Evolutionary conservation across 805 yeast genomes (phyloP).

Genomic region (Phaffomyces antillensis): DNA sequence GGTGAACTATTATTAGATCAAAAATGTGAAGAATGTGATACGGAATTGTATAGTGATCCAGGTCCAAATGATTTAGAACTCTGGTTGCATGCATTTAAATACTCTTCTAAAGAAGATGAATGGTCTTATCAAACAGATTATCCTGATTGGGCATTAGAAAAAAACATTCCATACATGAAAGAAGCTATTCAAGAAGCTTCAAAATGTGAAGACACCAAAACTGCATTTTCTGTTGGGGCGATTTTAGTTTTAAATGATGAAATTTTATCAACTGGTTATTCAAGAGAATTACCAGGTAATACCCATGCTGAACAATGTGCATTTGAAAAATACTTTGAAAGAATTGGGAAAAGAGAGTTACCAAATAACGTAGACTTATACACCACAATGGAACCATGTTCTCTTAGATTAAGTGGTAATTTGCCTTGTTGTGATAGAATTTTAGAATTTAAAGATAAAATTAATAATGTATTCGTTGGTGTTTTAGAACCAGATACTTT

Average conservation of each 20-base stretch:
- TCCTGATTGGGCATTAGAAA: slow-evolving; percentile 42
- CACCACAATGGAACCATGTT: slow-evolving; percentile 98
- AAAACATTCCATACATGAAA: slow-evolving; percentile 58
- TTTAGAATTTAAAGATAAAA: slow-evolving; percentile 34
- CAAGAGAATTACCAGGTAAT: slow-evolving; percentile 88
- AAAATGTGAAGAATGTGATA: slow-evolving; percentile 58
- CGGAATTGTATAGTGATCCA: slow-evolving; percentile 78
- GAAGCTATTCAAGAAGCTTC: slow-evolving; percentile 71
- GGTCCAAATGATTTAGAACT: slow-evolving; percentile 79
- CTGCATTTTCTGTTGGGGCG: slow-evolving; percentile 95
- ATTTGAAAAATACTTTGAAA: slow-evolving; percentile 56
- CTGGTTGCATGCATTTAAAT: slow-evolving; percentile 87
- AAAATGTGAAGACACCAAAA: slow-evolving; percentile 72
- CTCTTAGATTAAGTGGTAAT: slow-evolving; percentile 83
- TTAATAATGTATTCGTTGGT: slow-evolving; percentile 82
- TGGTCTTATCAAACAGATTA: slow-evolving; percentile 22
- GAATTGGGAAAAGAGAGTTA: slow-evolving; percentile 29
- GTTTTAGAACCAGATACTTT: slow-evolving; percentile 87
- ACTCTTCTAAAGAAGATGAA: slow-evolving; percentile 43
- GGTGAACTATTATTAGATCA: slow-evolving; percentile 65
- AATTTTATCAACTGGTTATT: slow-evolving; percentile 74
- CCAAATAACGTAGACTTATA: slow-evolving; percentile 78
- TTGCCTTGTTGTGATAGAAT: slow-evolving; percentile 82
- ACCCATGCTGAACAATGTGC: slow-evolving; percentile 98
- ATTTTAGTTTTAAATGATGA: slow-evolving; percentile 58